Evolutionary conservation across 2,329 filamentous ascomycete genomes (phyloP), one percentile per base, ranked within the genome.

Genomic region (Paracoccidioides lutzii): DNA sequence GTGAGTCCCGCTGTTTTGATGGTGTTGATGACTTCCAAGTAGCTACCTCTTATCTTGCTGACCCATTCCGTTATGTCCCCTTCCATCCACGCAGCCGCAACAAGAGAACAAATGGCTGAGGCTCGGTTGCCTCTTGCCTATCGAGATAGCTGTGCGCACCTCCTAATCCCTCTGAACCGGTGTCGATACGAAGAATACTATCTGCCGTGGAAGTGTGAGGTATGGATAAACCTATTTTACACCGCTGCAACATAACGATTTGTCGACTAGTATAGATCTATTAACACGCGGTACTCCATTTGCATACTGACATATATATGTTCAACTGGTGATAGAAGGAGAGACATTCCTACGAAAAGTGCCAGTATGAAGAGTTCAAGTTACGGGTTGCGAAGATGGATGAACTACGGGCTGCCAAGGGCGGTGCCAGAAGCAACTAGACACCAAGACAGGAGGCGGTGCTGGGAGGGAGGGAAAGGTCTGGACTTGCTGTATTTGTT

Each of bases 281-380:
- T 46, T 1, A 15, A 32, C 6, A 30, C 1, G 43, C 28, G 35
- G 40, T n/a, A 56, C 52, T 28, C 30, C 35, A 42, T 15, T 42
- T 45, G 43, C 30, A 30, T 53, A 59, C 55, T 50, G 37, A 59
- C 52, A 49, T 22, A 48, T 51, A 30, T 51, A 30, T 43, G 45
- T 41, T 37, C 41, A 57, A 38, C 37, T 5, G 41, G 15, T 58
- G 22, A 22, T 69, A 97, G 93, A 84, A 90, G 72, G 93, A 98
- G 79, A 81, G 93, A 78, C 93, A 98, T 76, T 86, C 84, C 68
- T 98, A 98, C 79, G 93, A 98, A 73, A 97, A 97, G 74, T 98
- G 93, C 82, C 93, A 98, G 70, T 98, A 98, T 75, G 87, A 87
- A 62, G 93, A 97, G 73, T 98, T 98, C 80, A 95, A 95, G 83